phyloP scores from a whole-genome alignment of 78 protist genomes.

The Dictyostelium purpureum region DNA sequence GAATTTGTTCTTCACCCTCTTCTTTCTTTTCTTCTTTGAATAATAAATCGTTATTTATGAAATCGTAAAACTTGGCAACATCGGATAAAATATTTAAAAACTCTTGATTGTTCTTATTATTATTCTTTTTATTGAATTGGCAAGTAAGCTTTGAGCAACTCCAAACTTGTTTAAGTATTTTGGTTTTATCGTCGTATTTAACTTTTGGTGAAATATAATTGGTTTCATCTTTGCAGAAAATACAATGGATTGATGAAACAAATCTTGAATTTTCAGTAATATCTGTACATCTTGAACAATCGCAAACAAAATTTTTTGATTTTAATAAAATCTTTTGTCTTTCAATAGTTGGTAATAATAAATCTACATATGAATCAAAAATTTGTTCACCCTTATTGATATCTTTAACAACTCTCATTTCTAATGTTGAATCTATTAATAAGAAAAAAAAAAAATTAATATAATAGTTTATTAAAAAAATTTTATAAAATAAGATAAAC shows the following conservation, averaged over 20 bases:
- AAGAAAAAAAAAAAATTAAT: not conserved
- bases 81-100: not conserved
- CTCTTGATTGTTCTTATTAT: not conserved
- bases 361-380: conserved; percentile 57
- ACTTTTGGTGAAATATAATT: conserved; percentile 34
- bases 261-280: conserved; percentile 32
- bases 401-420: conserved; percentile 26
- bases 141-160: conserved; percentile 3
- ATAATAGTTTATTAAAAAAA: not conserved
- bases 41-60: not conserved
- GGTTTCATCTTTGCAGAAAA: not conserved
- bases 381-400: conserved; percentile 10
- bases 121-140: not conserved
- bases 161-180: conserved; percentile 5
- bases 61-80: not conserved
- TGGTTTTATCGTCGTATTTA: not conserved
- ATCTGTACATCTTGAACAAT: conserved; percentile 33
- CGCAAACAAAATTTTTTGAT: conserved; percentile 42
- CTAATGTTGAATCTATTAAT: not conserved
- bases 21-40: not conserved
- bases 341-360: conserved; percentile 48
- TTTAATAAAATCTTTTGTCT: conserved; percentile 34
- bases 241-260: conserved; percentile 31
- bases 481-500: not conserved
- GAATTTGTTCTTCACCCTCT: not conserved